These are phyloP conservation scores for Daldinia sp. DNA, from an alignment of 2,329 filamentous ascomycete species.

Conservation along the genomic window DNA sequence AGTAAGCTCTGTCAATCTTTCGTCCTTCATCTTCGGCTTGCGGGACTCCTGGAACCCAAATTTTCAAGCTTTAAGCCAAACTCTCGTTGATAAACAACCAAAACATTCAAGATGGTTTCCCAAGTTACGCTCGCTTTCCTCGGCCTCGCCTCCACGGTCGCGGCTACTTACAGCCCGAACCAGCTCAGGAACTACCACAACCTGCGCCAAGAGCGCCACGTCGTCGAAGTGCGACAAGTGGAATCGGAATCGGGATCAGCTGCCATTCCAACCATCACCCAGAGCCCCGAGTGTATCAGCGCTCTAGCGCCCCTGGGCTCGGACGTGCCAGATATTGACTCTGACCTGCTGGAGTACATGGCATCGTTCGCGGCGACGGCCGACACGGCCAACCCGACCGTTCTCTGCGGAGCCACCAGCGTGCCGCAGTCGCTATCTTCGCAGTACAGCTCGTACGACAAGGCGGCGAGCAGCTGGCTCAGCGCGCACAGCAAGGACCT, in stretches of 20 bases:
- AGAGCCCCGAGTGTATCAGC: constrained; percentile 6
- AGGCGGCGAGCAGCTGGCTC: constrained; percentile 35
- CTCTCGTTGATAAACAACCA: background rate
- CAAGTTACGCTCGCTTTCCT: constrained; percentile 23
- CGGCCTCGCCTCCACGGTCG: constrained; percentile 36
- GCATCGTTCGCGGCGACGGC: constrained; percentile 17
- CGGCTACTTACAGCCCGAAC: constrained; percentile 28
- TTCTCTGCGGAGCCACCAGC: constrained; percentile 22
- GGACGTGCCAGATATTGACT: constrained; percentile 8
- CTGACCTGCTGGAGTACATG: constrained; percentile 23
- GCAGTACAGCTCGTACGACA: constrained; percentile 34
- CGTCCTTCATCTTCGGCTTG: no score
- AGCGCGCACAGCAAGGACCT: constrained; percentile 27
- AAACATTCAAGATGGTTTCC: constrained; percentile 29
- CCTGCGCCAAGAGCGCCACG: constrained; percentile 16
- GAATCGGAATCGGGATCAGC: background rate
- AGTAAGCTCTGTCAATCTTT: background rate
- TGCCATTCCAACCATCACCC: background rate
- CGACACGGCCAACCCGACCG: constrained; percentile 15
- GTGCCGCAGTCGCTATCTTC: constrained; percentile 29
- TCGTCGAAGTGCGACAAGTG: constrained; percentile 28
- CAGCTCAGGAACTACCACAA: constrained; percentile 25
- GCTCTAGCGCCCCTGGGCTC: constrained; percentile 18
- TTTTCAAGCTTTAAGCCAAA: background rate
- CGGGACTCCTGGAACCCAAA: background rate